Evolutionary conservation across 2,329 filamentous ascomycete species (phyloP).

Genomic region (Davidsoniella neocaledoniae): DNA sequence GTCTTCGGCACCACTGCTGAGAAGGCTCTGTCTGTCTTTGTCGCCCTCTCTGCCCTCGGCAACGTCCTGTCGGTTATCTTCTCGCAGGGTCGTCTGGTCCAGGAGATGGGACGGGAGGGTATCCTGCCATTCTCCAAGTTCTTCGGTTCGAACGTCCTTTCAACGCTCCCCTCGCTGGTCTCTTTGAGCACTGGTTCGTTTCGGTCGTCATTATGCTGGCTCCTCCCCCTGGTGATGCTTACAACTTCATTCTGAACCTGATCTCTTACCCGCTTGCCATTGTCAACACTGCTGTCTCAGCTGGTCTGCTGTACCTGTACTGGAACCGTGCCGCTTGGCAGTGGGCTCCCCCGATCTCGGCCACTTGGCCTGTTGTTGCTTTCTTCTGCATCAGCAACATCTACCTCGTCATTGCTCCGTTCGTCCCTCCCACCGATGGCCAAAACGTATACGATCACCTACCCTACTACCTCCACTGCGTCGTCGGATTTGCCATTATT

Average conservation of each 20-base stretch:
- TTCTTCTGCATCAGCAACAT: constrained; percentile 46
- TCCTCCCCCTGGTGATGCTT: constrained; percentile 49
- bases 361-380: constrained; percentile 34
- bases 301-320: constrained; percentile 36
- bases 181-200: constrained; percentile 47
- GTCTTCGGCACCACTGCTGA: constrained; percentile 37
- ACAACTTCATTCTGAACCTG: constrained; percentile 45
- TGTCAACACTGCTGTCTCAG: constrained; percentile 37
- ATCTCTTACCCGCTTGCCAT: constrained; percentile 48
- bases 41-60: constrained; percentile 50
- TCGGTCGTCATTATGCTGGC: constrained; percentile 50
- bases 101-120: constrained; percentile 49
- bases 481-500: constrained; percentile 39
- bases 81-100: constrained; percentile 48
- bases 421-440: constrained; percentile 32
- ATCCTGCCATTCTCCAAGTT: constrained; percentile 46
- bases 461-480: constrained; percentile 41
- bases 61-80: constrained; percentile 54
- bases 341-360: constrained; percentile 39
- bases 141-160: constrained; percentile 49
- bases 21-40: constrained; percentile 44
- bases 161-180: constrained; percentile 42
- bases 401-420: constrained; percentile 43
- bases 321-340: constrained; percentile 28
- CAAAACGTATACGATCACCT: constrained; percentile 36